A percentile compares a stretch with the other conserved stretches of the same genome.
phyloP scores from a whole-genome alignment of 257 asterid genomes.

The Plantago elongata region DNA sequence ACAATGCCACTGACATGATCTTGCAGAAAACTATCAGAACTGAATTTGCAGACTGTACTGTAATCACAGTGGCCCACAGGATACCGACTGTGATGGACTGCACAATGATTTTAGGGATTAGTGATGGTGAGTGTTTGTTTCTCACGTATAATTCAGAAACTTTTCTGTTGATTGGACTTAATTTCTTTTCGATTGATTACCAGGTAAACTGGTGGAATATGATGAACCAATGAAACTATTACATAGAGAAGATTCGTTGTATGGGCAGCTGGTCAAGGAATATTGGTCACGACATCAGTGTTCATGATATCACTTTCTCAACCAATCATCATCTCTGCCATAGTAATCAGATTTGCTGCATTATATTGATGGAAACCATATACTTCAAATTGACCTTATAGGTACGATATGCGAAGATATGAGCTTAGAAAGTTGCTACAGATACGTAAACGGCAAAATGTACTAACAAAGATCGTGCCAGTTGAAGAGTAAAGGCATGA shows the following conservation, averaged over 20 bases:
- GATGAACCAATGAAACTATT: constrained; percentile 78
- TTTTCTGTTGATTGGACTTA: background rate
- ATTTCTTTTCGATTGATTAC: constrained; percentile 2
- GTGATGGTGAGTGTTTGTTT: constrained; percentile 54
- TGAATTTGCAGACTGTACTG: constrained; percentile 75
- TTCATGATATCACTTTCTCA: background rate
- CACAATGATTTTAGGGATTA: constrained; percentile 75
- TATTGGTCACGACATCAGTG: constrained; percentile 71
- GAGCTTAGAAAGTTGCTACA: too few relatives aligned
- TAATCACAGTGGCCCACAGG: constrained; percentile 90
- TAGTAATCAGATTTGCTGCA: too few relatives aligned
- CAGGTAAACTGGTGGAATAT: constrained; percentile 76
- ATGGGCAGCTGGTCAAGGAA: constrained; percentile 84
- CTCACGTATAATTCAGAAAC: background rate
- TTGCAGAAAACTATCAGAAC: constrained; percentile 80
- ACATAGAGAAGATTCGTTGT: constrained; percentile 67
- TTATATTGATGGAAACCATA: too few relatives aligned
- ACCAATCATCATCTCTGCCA: too few relatives aligned
- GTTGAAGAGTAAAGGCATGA: too few relatives aligned
- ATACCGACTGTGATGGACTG: constrained; percentile 97
- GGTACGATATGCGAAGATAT: too few relatives aligned
- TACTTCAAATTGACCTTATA: too few relatives aligned
- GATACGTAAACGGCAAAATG: too few relatives aligned
- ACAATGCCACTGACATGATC: constrained; percentile 82
- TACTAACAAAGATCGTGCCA: too few relatives aligned